phyloP scores from a whole-genome alignment of 176 grass and related monocot genomes.

The Cocos nucifera region DNA sequence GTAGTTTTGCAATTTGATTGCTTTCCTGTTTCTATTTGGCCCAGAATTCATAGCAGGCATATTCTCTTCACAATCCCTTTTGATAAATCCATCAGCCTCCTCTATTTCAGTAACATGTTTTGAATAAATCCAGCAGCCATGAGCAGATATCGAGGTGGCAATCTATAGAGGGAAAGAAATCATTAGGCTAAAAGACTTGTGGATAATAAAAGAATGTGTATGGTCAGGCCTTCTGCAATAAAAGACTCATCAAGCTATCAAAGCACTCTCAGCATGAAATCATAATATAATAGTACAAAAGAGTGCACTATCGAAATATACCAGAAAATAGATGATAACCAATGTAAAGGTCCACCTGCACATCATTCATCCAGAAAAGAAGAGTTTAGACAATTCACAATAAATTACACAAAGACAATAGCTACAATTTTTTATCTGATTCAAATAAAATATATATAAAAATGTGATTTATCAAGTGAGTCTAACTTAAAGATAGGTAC shows the following conservation, averaged over 20 bases:
- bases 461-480: no score
- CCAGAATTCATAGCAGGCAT: background rate
- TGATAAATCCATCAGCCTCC: constrained; percentile 4
- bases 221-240: no score
- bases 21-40: constrained; percentile 7
- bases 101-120: background rate
- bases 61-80: constrained; percentile 8
- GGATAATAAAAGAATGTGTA: no score
- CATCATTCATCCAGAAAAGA: background rate
- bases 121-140: constrained; percentile 17
- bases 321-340: constrained; percentile 22
- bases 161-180: constrained; percentile 2
- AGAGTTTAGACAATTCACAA: background rate
- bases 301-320: background rate
- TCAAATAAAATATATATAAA: no score
- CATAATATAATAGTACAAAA: no score
- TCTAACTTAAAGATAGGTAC: no score
- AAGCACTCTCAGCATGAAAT: no score
- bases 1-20: background rate
- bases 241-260: no score
- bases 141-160: constrained; percentile 14
- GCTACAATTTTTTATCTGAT: no score
- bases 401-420: no score
- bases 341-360: constrained; percentile 20
- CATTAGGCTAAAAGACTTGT: no score